Percentiles rank a stretch among this genome's conserved stretches.
Evolutionary conservation across 2,329 filamentous ascomycete species (phyloP).

Genomic region (Hymenoscyphus repandus): DNA sequence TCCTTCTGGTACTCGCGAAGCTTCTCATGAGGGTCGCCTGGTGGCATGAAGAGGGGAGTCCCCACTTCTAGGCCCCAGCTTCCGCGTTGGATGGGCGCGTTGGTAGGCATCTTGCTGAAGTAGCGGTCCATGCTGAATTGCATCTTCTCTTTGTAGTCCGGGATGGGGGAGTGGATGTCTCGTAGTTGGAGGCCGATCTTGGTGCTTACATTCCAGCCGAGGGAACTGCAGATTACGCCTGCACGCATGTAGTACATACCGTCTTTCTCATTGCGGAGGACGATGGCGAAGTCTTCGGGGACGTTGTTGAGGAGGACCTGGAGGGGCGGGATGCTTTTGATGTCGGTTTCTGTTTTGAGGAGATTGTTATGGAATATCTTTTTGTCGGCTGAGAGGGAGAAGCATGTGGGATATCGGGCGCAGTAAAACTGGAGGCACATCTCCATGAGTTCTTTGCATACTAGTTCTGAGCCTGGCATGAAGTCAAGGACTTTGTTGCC

Average conservation of each 20-base stretch:
- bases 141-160: constrained; percentile 86
- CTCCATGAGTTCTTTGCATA: constrained; percentile 83
- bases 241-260: constrained; percentile 72
- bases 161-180: constrained; percentile 68
- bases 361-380: constrained; percentile 64
- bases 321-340: constrained; percentile 60
- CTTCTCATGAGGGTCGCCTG: constrained; percentile 58
- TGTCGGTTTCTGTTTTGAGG: constrained; percentile 54
- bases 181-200: constrained; percentile 69
- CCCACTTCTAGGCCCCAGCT: constrained; percentile 80
- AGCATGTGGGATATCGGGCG: constrained; percentile 70
- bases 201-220: constrained; percentile 72
- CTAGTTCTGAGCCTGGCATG: constrained; percentile 71
- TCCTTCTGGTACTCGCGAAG: constrained; percentile 54
- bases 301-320: constrained; percentile 70
- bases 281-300: constrained; percentile 79
- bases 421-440: constrained; percentile 78
- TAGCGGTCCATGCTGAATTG: constrained; percentile 80
- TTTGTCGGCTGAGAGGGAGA: constrained; percentile 51
- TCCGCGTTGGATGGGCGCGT: constrained; percentile 74
- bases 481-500: constrained; percentile 59
- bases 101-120: constrained; percentile 71
- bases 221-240: constrained; percentile 69
- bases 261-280: constrained; percentile 63
- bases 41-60: constrained; percentile 68